phyloP scores from a whole-genome alignment of 2,329 filamentous ascomycete genomes.

The Grosmannia huntii region DNA sequence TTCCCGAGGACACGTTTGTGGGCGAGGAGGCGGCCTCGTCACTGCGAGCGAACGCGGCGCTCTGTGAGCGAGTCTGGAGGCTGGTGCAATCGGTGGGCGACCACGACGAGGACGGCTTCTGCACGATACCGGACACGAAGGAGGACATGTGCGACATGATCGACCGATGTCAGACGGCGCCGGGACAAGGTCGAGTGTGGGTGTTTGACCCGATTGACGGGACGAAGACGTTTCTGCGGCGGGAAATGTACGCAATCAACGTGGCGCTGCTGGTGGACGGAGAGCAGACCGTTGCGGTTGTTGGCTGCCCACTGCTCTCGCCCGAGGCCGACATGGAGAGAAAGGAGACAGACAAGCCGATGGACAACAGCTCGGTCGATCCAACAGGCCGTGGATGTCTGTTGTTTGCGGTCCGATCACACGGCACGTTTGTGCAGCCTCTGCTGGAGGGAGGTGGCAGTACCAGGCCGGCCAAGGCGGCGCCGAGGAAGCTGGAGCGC shows the following conservation, averaged over 20 bases:
- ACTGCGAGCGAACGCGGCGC: constrained; percentile 27
- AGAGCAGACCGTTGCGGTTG: constrained; percentile 34
- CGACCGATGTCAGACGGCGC: constrained; percentile 32
- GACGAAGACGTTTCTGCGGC: constrained; percentile 41
- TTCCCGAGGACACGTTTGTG: constrained; percentile 38
- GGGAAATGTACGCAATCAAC: constrained; percentile 45
- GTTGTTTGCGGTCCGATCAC: constrained; percentile 33
- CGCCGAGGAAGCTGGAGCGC: constrained; percentile 20
- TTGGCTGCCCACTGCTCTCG: constrained; percentile 30
- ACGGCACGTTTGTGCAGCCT: constrained; percentile 34
- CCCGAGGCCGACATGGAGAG: constrained; percentile 27
- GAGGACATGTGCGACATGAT: constrained; percentile 39
- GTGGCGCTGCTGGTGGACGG: constrained; percentile 38
- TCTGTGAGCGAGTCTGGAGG: constrained; percentile 34
- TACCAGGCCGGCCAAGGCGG: background rate
- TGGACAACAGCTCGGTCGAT: constrained; percentile 32
- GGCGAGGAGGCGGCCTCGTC: constrained; percentile 42
- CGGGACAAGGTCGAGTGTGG: constrained; percentile 33
- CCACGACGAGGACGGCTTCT: constrained; percentile 16
- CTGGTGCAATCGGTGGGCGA: constrained; percentile 23
- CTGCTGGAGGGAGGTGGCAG: constrained; percentile 14
- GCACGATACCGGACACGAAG: constrained; percentile 22
- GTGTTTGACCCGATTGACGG: constrained; percentile 50
- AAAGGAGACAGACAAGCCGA: constrained; percentile 24
- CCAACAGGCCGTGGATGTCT: constrained; percentile 31